These are phyloP conservation scores for Jackrogersella multiformis DNA, from an alignment of 495 filamentous ascomycete species.

Conservation along the genomic window DNA sequence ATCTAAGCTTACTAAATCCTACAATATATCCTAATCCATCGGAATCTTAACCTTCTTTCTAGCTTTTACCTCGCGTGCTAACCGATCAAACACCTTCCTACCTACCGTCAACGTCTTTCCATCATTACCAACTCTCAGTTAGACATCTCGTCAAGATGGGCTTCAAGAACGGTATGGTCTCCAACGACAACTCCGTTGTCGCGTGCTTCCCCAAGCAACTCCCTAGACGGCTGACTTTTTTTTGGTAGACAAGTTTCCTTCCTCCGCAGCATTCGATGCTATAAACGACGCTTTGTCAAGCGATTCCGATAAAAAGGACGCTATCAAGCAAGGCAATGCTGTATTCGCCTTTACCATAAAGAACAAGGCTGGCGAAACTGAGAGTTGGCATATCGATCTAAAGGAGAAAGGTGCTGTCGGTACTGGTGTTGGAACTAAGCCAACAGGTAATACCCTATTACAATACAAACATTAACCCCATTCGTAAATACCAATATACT, in stretches of 20 bases:
- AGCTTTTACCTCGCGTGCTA: constrained; percentile 6
- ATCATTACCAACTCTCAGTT: constrained; percentile 14
- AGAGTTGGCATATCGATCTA: constrained; percentile 94
- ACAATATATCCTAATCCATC: no score
- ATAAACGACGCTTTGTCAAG: constrained; percentile 80
- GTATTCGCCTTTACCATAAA: constrained; percentile 93
- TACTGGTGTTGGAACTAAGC: constrained; percentile 79
- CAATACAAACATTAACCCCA: not conserved
- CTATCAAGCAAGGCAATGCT: constrained; percentile 85
- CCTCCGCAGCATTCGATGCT: constrained; percentile 88
- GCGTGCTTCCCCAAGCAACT: constrained; percentile 1
- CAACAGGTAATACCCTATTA: constrained; percentile 67
- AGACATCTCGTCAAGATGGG: constrained; percentile 66
- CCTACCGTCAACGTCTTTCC: not conserved
- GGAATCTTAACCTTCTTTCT: constrained; percentile 10
- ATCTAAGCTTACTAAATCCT: constrained; percentile 23
- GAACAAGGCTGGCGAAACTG: constrained; percentile 79
- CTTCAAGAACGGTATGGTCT: constrained; percentile 76
- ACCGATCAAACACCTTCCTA: constrained; percentile 5
- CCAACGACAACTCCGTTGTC: not conserved
- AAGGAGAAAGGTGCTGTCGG: constrained; percentile 87
- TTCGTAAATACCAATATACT: constrained; percentile 8
- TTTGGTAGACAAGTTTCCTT: constrained; percentile 80
- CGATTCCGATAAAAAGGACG: constrained; percentile 81
- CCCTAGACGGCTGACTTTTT: constrained; percentile 5